These are phyloP conservation scores for Zygoascus hellenicus DNA, from an alignment of 1,139 yeast genomes.

Conservation along the genomic window DNA sequence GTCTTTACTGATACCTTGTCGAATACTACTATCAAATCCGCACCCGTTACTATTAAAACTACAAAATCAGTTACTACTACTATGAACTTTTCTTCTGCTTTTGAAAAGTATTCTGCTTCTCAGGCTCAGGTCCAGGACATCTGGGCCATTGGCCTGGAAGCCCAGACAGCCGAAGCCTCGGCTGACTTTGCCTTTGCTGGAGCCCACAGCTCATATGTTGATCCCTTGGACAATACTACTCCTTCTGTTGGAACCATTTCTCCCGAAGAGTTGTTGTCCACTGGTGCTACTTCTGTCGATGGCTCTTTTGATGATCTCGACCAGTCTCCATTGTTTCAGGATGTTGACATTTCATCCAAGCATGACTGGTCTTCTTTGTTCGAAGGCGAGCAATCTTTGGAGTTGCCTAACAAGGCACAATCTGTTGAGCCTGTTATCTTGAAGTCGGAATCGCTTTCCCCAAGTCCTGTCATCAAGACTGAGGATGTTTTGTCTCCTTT, in stretches of 20 bases:
- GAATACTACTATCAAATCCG: neutral
- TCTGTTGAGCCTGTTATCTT: conserved; percentile 6
- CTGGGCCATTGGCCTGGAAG: conserved; percentile 23
- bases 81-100: conserved; percentile 22
- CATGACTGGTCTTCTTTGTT: conserved; percentile 7
- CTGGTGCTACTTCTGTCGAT: conserved; percentile 17
- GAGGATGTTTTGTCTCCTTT: conserved; percentile 12
- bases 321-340: conserved; percentile 34
- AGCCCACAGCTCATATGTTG: conserved; percentile 15
- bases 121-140: conserved; percentile 24
- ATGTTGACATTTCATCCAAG: conserved; percentile 23
- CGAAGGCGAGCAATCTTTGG: conserved; percentile 11
- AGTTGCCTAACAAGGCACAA: conserved; percentile 7
- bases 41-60: conserved; percentile 1
- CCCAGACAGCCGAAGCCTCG: conserved; percentile 11
- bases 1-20: neutral
- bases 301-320: conserved; percentile 24
- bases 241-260: conserved; percentile 29
- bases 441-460: conserved; percentile 1
- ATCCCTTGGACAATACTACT: conserved; percentile 21
- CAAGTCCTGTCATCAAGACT: conserved; percentile 6
- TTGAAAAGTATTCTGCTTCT: conserved; percentile 31
- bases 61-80: conserved; percentile 12
- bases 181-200: conserved; percentile 9
- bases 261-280: conserved; percentile 29